Base-by-base conservation (phyloP, 148 eudicot genomes). In the Amaranthus palmeri region DNA sequence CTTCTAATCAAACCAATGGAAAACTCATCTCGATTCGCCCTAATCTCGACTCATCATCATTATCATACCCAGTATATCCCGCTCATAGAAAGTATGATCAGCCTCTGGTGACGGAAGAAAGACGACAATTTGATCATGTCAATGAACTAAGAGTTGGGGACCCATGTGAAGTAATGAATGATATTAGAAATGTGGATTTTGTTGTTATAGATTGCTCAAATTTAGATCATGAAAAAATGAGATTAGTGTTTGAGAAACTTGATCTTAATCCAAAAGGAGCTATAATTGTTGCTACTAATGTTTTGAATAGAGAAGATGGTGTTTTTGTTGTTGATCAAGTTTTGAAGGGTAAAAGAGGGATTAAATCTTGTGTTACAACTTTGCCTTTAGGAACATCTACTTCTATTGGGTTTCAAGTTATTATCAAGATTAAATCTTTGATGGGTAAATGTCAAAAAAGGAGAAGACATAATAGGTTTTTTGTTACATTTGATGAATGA, bases 1-100 rank as follows among this genome's bases (percentile, higher is more conserved):
- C 81, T 9, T 70, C 81, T 4, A 78, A 69, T 25, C 81, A 78
- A 69, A 78, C 81, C 0, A 40, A 46, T 1, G 81, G 77, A n/a
- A 73, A 63, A 73, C 81, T 78, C 56, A 73, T 68, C 55, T 73
- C 74, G 62, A 67, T 78, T 54, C 62, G 74, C 3, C 73, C 73
- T 2, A 7, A 4, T 46, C n/a, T 41, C n/a, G 25, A 49, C 0
- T 13, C 47, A 69, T 25, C 36, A 25, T 25, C 36, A 25, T 25
- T 25, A 25, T 25, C 36, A 25, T 25, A 25, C 36, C 36, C 36
- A 25, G 0, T 25, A 0, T 25, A 25, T 25, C 36, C 0, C 36
- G 6, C 36, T 25, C 36, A 11, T 11, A 42, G 6, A 4, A 41
- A 4, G n/a, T 6, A 63, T 14, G 13, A 3, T 10, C 14, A 14